Evolutionary conservation across 352 stramenopile species (phyloP), one percentile per base, ranked within the genome.

Genomic region (Phytopythium kandeliae): DNA sequence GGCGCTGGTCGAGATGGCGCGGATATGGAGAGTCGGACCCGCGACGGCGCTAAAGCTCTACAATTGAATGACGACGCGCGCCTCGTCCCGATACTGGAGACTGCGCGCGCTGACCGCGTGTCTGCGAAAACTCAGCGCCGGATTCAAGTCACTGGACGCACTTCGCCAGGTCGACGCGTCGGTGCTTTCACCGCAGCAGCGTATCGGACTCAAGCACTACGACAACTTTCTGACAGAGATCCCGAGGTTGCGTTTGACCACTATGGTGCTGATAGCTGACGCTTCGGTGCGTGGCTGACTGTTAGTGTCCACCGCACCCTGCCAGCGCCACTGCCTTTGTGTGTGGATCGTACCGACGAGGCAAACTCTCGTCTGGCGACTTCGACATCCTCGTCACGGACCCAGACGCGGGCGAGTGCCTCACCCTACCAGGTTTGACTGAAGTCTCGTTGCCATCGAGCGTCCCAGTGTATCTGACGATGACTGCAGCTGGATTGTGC

Each of bases 341-440:
- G 4, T 92, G 83, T 49, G 86, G 86, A 0, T 94, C 82, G 0
- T 93, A 91, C 59, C 82, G 86, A 8, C 71, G 86, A 24, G 86
- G 84, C 11, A 89, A 89, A 26, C 42, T 67, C 1, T 60, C 68
- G 0, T 93, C 73, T 8, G 82, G 82, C 12, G 80, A 94, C 52
- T 87, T 81, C 31, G 84, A 96, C 46, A 59, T 96, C 6, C 66
- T 95, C 25, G 70, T 95, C 31, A 93, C 82, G 3, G 67, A 92
- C 38, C 78, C 74, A 33, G 71, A 89, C 26, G 58, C 67, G 16
- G 77, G 92, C 46, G 62, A 75, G 17, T 94, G 80, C 37, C 55
- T 66, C 57, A 84, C 92, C 37, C 44, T 94, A 19, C 78, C 80
- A 17, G 60, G 67, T 75, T 43, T n/a, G 25, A 28, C 12, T 16